These are phyloP conservation scores for Albizia julibrissin DNA, from an alignment of 306 rosid genomes.

Conservation along the genomic window DNA sequence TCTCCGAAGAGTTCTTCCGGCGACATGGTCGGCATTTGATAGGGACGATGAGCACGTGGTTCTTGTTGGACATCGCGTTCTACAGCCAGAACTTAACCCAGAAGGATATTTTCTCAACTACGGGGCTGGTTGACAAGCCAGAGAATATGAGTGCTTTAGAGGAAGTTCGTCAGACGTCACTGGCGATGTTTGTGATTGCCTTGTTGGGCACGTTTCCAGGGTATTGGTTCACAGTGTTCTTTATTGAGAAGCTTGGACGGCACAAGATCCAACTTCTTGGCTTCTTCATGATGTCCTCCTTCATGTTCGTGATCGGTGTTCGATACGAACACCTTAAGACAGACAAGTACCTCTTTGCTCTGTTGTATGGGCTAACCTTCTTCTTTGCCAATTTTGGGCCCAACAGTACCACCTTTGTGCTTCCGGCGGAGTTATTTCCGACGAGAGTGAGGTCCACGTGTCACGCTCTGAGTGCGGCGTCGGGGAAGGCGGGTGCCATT, in stretches of 20 bases:
- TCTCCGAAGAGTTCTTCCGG: neutral
- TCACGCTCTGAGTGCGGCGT: neutral
- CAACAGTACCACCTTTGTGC: neutral
- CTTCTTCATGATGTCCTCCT: neutral
- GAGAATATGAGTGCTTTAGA: neutral
- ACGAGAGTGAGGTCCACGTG: neutral
- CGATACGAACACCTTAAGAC: neutral
- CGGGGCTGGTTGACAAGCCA: neutral
- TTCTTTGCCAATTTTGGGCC: neutral
- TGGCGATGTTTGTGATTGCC: neutral
- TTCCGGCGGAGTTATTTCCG: neutral
- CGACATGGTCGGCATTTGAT: neutral
- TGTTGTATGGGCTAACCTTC: neutral
- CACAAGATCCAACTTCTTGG: neutral
- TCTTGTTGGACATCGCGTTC: slow-evolving; percentile 1
- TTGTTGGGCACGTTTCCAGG: neutral
- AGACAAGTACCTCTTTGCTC: neutral
- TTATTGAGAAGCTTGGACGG: neutral
- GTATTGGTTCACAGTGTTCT: neutral
- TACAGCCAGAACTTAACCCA: neutral
- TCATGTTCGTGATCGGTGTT: neutral
- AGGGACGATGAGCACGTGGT: neutral
- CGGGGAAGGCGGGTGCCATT: neutral
- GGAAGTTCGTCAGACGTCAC: neutral
- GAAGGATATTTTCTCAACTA: neutral